Base-by-base conservation (phyloP, 768 basidiomycete genomes). In the Russula foetens region DNA sequence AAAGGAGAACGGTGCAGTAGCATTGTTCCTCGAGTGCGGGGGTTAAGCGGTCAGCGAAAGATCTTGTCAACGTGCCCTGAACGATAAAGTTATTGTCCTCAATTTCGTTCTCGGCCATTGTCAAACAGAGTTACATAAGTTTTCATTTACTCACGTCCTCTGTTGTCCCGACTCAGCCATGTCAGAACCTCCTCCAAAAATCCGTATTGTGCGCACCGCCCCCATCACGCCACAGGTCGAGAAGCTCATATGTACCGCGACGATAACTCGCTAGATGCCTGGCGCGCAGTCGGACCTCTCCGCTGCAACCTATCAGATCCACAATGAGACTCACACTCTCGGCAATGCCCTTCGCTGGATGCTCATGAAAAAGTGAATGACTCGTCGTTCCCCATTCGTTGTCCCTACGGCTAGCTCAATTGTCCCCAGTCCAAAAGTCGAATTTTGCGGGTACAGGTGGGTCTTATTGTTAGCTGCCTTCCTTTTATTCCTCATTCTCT, bases 391-490 rank as follows among this genome's bases (percentile, higher is more conserved):
- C 39, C 39, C 44, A 54, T 28, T 62, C 51, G 50, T 56, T 8
- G 17, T 3, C 26, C n/a, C n/a, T 3, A 43, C 56, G 41, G 62
- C 41, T 53, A 11, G 35, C n/a, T 59, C 29, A 59, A 59, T 50
- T 41, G 24, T 46, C 26, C 23, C 26, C 19, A 98, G 96, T 71
- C 92, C 96, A 7, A 93, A 92, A 67, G 96, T 98, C 41, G 93
- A 97, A 74, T 98, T 98, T 70, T 98, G 97, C 71, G 97, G 97
- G 31, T 98, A 98, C 79, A 93, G 90, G 92, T 89, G 62, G 73
- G 78, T 67, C 69, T 55, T 58, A 52, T 63, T 61, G 60, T 57
- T 54, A 24, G 4, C 44, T 7, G 51, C 46, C 21, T 50, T 58
- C 24, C 29, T 53, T 41, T 47, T 45, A 24, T 48, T 47, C 45